Percentiles rank a stretch among this genome's conserved stretches.
phyloP scores from a whole-genome alignment of 345 rosid genomes.

The Atalantia buxifolia region DNA sequence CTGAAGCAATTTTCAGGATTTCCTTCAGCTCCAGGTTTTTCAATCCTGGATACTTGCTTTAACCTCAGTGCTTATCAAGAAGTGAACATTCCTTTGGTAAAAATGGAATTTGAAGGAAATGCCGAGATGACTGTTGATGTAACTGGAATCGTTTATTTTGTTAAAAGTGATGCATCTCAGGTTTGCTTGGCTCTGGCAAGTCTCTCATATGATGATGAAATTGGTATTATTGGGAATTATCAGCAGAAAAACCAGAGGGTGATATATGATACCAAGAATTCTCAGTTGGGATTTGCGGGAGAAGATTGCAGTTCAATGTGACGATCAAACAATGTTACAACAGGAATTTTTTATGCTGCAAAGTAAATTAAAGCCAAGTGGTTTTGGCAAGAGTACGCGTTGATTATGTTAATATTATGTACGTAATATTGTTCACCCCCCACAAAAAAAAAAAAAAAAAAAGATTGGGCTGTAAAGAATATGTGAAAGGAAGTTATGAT shows the following conservation, averaged over 20 bases:
- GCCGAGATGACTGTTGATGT: conserved; percentile 61
- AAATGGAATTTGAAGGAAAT: conserved; percentile 52
- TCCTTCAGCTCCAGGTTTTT: conserved; percentile 67
- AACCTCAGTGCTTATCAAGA: conserved; percentile 69
- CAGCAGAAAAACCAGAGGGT: conserved; percentile 92
- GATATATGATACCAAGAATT: conserved; percentile 63
- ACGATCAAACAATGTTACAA: not conserved
- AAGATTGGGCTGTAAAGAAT: not conserved
- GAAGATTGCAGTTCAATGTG: conserved; percentile 71
- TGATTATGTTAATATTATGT: not conserved
- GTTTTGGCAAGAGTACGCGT: not conserved
- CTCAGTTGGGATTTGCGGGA: conserved; percentile 64
- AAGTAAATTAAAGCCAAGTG: not conserved
- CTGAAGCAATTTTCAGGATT: conserved; percentile 57
- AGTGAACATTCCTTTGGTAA: conserved; percentile 62
- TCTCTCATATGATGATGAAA: conserved; percentile 59
- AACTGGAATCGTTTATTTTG: conserved; percentile 71
- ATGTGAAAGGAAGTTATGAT: not conserved
- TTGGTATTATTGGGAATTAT: conserved; percentile 70
- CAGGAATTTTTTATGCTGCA: not conserved
- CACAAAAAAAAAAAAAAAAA: not conserved
- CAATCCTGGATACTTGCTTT: conserved; percentile 84
- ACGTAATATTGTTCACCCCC: too few species aligned
- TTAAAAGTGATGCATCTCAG: conserved; percentile 63
- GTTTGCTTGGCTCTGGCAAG: conserved; percentile 90